Percentiles rank a stretch among this genome's conserved stretches.
phyloP scores from a whole-genome alignment of 73 alveolate species.

The Tetrahymena elliotti region DNA sequence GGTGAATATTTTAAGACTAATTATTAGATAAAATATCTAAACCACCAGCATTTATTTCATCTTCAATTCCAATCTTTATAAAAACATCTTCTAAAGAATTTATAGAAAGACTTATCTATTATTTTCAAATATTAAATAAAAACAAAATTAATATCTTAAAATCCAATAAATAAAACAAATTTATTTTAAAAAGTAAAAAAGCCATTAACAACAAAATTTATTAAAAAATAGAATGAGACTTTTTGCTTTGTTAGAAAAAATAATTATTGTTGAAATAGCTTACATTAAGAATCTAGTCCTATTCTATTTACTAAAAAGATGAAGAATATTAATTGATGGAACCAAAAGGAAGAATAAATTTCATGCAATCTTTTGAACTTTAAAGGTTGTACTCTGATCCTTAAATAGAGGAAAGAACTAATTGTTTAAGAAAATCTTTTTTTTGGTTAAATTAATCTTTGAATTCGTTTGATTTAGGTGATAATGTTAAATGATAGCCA shows the following conservation, averaged over 20 bases:
- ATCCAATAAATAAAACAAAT: too few species aligned
- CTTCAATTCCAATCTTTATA: slow-evolving; percentile 33
- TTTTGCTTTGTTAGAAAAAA: too few species aligned
- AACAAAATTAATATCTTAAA: too few species aligned
- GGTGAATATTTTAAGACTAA: neutral
- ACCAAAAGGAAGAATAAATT: neutral
- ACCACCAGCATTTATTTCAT: slow-evolving; percentile 1
- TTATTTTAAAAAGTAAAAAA: too few species aligned
- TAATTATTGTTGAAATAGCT: too few species aligned
- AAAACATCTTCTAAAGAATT: slow-evolving; percentile 44
- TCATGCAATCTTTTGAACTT: neutral
- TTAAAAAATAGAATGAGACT: too few species aligned
- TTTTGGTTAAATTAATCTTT: neutral
- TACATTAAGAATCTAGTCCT: neutral
- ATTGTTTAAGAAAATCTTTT: neutral
- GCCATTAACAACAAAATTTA: too few species aligned
- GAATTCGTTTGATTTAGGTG: neutral
- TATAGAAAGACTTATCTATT: neutral
- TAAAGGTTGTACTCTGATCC: slow-evolving; percentile 3
- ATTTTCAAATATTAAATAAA: too few species aligned
- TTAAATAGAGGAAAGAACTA: neutral
- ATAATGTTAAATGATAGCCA: slow-evolving; percentile 73
- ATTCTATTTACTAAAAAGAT: neutral
- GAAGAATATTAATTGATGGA: neutral
- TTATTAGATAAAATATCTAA: slow-evolving; percentile 1